Conservation (phyloP, 1,139 yeast genomes). For the Candida sanyaensis region DNA sequence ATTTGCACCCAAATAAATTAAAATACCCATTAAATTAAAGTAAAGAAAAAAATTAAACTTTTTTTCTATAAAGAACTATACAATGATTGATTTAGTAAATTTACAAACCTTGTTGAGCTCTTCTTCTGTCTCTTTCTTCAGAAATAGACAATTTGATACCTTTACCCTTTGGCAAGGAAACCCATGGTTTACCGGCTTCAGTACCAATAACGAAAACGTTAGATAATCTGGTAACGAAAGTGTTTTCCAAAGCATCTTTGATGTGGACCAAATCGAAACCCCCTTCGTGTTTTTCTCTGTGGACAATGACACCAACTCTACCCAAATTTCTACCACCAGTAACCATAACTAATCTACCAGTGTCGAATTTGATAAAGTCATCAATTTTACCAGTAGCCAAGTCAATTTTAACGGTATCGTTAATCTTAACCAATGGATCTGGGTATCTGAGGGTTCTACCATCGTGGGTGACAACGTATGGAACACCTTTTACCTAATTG, state of each 20-base stretch:
- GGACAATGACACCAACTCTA: constrained; percentile 96
- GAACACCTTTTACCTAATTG: constrained; percentile 98
- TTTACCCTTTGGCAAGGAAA: constrained; percentile 99
- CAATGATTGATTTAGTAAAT: not conserved
- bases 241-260: constrained; percentile 96
- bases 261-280: constrained; percentile 99
- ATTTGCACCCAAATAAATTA: constrained; percentile 1
- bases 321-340: constrained; percentile 99
- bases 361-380: constrained; percentile 90
- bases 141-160: constrained; percentile 98
- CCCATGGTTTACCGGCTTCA: constrained; percentile 95
- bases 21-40: not conserved
- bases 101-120: constrained; percentile 62
- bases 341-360: constrained; percentile 95
- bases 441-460: constrained; percentile 99
- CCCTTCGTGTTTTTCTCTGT: constrained; percentile 99
- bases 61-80: constrained; percentile 1
- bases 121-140: constrained; percentile 99
- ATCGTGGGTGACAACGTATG: constrained; percentile 98
- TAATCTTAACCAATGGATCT: constrained; percentile 93
- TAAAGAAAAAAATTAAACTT: not conserved
- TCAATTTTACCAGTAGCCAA: constrained; percentile 93
- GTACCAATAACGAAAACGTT: constrained; percentile 95
- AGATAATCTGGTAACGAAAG: constrained; percentile 95
- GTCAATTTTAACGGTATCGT: constrained; percentile 97